Conservation (phyloP, 2,329 filamentous ascomycete species). For the Penicillium hesseltinei region DNA sequence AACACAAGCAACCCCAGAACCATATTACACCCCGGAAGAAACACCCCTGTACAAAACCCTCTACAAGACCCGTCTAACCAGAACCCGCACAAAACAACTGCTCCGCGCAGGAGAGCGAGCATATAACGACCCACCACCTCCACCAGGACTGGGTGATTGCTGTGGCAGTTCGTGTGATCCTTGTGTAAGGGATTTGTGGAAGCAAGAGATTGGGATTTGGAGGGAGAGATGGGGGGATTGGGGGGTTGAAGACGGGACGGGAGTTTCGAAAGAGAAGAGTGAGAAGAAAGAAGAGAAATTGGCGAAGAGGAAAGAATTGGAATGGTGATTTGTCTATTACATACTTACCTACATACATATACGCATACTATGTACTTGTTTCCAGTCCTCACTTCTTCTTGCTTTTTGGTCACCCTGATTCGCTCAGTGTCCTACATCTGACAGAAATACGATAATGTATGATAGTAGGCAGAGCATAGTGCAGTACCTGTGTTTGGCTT, state of each 20-base stretch:
- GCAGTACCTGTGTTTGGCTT: neutral
- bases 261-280: slow-evolving; percentile 1
- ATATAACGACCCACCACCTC: slow-evolving; percentile 34
- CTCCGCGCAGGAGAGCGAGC: slow-evolving; percentile 31
- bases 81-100: slow-evolving; percentile 35
- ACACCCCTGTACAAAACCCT: slow-evolving; percentile 30
- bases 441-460: too few relatives aligned
- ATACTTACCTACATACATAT: too few relatives aligned
- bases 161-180: slow-evolving; percentile 40
- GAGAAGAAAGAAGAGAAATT: neutral
- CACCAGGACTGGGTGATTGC: slow-evolving; percentile 33
- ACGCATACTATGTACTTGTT: too few relatives aligned
- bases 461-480: too few relatives aligned
- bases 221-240: slow-evolving; percentile 34
- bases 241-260: slow-evolving; percentile 1
- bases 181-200: slow-evolving; percentile 38
- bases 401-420: too few relatives aligned
- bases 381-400: too few relatives aligned
- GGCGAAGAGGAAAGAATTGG: slow-evolving; percentile 14
- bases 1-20: slow-evolving; percentile 9
- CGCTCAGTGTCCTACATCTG: too few relatives aligned
- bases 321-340: slow-evolving; percentile 13
- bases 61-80: slow-evolving; percentile 30
- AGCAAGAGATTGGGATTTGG: slow-evolving; percentile 35
- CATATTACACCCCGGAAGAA: slow-evolving; percentile 26